Conservation (phyloP, 1,284 basidiomycete species). For the Neotropicomus parvogracilis region DNA sequence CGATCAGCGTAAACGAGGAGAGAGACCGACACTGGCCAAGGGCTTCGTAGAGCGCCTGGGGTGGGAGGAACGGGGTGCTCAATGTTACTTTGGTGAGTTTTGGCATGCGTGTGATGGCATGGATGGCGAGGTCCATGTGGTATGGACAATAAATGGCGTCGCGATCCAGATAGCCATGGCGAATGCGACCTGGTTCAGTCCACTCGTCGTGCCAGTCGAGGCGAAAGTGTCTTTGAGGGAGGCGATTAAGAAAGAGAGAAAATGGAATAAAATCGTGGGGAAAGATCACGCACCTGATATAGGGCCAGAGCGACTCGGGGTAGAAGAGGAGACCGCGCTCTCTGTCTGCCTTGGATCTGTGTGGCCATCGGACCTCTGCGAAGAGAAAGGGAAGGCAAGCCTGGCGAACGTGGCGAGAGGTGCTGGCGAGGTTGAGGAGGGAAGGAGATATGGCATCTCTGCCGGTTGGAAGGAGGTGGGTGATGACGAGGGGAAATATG, state of each 20-base stretch:
- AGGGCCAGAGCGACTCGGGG: slow-evolving; percentile 29
- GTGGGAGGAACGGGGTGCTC: slow-evolving; percentile 31
- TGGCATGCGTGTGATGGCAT: slow-evolving; percentile 28
- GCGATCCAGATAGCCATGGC: slow-evolving; percentile 30
- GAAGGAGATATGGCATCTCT: slow-evolving; percentile 6
- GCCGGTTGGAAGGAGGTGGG: slow-evolving; percentile 19
- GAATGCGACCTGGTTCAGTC: slow-evolving; percentile 33
- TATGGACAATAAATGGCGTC: slow-evolving; percentile 30
- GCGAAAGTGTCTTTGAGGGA: slow-evolving; percentile 27
- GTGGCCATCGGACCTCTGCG: slow-evolving; percentile 33
- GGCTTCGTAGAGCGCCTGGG: slow-evolving; percentile 27
- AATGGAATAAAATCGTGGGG: background rate
- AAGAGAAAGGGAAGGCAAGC: slow-evolving; percentile 34
- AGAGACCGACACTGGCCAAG: slow-evolving; percentile 29
- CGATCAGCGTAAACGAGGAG: slow-evolving; percentile 27
- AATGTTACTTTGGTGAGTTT: slow-evolving; percentile 28
- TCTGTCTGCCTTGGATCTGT: slow-evolving; percentile 26
- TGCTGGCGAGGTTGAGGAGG: slow-evolving; percentile 27
- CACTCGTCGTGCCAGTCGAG: slow-evolving; percentile 34
- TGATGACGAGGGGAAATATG: slow-evolving; percentile 34
- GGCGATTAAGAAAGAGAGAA: background rate
- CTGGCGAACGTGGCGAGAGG: slow-evolving; percentile 27
- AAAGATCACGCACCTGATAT: slow-evolving; percentile 25
- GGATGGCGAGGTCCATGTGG: slow-evolving; percentile 26
- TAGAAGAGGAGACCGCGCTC: slow-evolving; percentile 27